A percentile compares a stretch with the other conserved stretches of the same genome.
Conservation (phyloP, 1,284 basidiomycete species). For the Cryptococcus neoformans region DNA sequence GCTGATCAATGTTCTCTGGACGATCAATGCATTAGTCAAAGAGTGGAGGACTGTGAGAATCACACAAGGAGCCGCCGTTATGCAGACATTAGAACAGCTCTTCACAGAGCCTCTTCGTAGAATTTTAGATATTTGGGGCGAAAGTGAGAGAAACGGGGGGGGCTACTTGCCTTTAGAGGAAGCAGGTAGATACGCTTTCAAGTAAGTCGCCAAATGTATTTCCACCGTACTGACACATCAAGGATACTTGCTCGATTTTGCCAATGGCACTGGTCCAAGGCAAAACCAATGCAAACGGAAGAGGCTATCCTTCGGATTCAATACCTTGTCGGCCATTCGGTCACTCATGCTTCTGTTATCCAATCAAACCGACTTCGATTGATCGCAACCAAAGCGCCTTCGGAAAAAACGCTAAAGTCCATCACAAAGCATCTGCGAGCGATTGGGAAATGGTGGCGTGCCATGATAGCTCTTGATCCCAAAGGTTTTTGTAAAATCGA, state of each 20-base stretch:
- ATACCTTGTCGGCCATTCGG: slow-evolving; percentile 36
- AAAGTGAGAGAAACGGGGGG: slow-evolving; percentile 26
- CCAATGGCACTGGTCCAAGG: slow-evolving; percentile 45
- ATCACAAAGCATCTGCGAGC: slow-evolving; percentile 45
- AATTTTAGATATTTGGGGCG: slow-evolving; percentile 38
- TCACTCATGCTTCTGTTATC: slow-evolving; percentile 40
- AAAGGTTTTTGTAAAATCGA: slow-evolving; percentile 45
- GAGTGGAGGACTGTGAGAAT: slow-evolving; percentile 49
- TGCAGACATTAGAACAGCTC: slow-evolving; percentile 37
- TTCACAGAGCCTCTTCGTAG: slow-evolving; percentile 34
- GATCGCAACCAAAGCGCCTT: slow-evolving; percentile 16
- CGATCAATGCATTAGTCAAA: slow-evolving; percentile 49
- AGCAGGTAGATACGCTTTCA: slow-evolving; percentile 48
- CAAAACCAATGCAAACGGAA: slow-evolving; percentile 37
- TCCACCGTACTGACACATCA: neutral
- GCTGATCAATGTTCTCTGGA: slow-evolving; percentile 48
- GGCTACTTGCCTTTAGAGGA: slow-evolving; percentile 42
- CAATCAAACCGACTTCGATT: slow-evolving; percentile 38
- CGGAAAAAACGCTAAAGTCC: slow-evolving; percentile 25
- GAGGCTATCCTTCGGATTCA: slow-evolving; percentile 35
- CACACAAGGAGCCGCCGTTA: slow-evolving; percentile 39
- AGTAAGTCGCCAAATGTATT: slow-evolving; percentile 27
- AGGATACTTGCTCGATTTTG: slow-evolving; percentile 45
- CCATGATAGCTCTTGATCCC: slow-evolving; percentile 45
- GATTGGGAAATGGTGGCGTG: slow-evolving; percentile 48